phyloP scores from a whole-genome alignment of 305 asterid species.

The Plantago coronopus region DNA sequence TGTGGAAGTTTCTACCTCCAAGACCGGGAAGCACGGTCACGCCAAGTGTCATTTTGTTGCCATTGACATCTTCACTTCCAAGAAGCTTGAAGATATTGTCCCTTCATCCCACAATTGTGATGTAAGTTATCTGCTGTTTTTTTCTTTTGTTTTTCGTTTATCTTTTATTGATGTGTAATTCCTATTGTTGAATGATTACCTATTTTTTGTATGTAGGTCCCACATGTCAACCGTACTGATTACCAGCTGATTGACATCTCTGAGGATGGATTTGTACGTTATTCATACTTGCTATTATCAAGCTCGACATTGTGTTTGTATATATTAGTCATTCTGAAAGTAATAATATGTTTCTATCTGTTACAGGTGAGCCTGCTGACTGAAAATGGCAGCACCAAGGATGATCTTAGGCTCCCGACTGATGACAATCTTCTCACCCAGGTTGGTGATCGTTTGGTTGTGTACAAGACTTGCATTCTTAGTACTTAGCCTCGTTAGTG shows the following conservation, averaged over 20 bases:
- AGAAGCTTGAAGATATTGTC: slow-evolving; percentile 88
- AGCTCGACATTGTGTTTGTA: not conserved
- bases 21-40: slow-evolving; percentile 88
- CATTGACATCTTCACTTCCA: slow-evolving; percentile 71
- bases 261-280: slow-evolving; percentile 75
- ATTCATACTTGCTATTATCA: not conserved
- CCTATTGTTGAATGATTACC: not conserved
- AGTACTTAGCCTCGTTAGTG: too few relatives aligned
- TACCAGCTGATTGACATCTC: slow-evolving; percentile 84
- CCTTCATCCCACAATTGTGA: slow-evolving; percentile 88
- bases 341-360: not conserved
- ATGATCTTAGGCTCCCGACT: slow-evolving; percentile 77
- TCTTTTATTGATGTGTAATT: not conserved
- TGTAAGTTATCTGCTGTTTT: slow-evolving; percentile 28
- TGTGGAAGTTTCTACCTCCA: slow-evolving; percentile 86
- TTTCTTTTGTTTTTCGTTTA: not conserved
- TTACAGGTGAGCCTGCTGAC: slow-evolving; percentile 73
- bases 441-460: slow-evolving; percentile 40
- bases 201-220: slow-evolving; percentile 43
- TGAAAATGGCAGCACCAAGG: slow-evolving; percentile 75
- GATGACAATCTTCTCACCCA: slow-evolving; percentile 61
- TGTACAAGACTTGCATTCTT: too few relatives aligned
- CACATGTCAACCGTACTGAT: slow-evolving; percentile 75
- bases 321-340: not conserved
- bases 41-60: slow-evolving; percentile 90